phyloP scores from a whole-genome alignment of 1,139 yeast species.

The Debaryomyces sp. region DNA sequence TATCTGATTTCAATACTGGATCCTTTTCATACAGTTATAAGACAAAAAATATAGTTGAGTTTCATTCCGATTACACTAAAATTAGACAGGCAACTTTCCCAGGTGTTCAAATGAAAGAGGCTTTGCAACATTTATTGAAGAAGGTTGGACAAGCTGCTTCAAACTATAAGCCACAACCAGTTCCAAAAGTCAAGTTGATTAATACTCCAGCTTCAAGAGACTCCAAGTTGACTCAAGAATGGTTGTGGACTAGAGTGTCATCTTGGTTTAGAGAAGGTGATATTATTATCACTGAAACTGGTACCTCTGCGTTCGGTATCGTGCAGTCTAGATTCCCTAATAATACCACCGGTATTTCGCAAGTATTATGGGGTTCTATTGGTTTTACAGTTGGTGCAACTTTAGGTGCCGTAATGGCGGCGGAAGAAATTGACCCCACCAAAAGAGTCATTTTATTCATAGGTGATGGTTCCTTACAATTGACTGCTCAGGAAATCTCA shows the following conservation, averaged over 20 bases:
- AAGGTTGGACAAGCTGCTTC: slow-evolving; percentile 38
- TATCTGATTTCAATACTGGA: slow-evolving; percentile 90
- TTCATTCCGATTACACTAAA: slow-evolving; percentile 87
- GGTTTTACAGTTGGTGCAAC: slow-evolving; percentile 88
- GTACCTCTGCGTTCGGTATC: slow-evolving; percentile 89
- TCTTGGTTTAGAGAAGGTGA: slow-evolving; percentile 80
- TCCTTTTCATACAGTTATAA: slow-evolving; percentile 81
- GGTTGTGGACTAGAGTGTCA: slow-evolving; percentile 79
- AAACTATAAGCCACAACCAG: slow-evolving; percentile 46
- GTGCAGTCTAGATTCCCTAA: slow-evolving; percentile 78
- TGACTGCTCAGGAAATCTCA: slow-evolving; percentile 85
- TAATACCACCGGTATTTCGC: slow-evolving; percentile 76
- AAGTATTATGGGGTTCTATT: slow-evolving; percentile 89
- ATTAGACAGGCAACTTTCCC: slow-evolving; percentile 76
- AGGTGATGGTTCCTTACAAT: slow-evolving; percentile 90
- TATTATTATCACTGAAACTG: slow-evolving; percentile 81
- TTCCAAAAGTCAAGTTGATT: slow-evolving; percentile 45
- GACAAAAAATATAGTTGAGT: slow-evolving; percentile 80
- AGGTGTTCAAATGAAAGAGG: slow-evolving; percentile 76
- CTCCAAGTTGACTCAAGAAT: slow-evolving; percentile 63
- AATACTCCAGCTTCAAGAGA: slow-evolving; percentile 31
- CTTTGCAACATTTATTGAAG: slow-evolving; percentile 51
- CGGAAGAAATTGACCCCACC: slow-evolving; percentile 67
- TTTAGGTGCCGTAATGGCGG: slow-evolving; percentile 84
- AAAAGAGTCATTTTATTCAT: slow-evolving; percentile 80